phyloP scores from a whole-genome alignment of 2,329 filamentous ascomycete species.

The Penicillium olsonii region DNA sequence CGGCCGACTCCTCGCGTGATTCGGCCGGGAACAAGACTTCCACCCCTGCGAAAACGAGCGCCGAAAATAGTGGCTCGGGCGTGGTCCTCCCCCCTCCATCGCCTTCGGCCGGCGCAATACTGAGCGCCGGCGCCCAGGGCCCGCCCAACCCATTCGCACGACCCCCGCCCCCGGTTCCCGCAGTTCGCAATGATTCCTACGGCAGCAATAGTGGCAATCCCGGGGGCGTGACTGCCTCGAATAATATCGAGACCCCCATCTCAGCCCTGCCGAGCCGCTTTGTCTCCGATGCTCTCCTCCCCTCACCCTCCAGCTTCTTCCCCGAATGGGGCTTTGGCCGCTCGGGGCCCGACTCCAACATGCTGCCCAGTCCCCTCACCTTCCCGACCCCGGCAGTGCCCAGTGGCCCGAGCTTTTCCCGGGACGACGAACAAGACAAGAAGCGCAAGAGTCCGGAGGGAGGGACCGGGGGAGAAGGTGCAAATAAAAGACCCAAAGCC shows the following conservation, averaged over 20 bases:
- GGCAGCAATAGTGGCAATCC: slow-evolving; percentile 26
- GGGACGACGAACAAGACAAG: slow-evolving; percentile 47
- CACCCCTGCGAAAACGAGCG: slow-evolving; percentile 57
- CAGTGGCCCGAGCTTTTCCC: slow-evolving; percentile 42
- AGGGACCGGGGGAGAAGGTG: slow-evolving; percentile 32
- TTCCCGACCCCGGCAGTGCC: slow-evolving; percentile 74
- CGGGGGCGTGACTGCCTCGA: slow-evolving; percentile 21
- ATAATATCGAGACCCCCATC: slow-evolving; percentile 72
- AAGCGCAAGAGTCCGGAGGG: slow-evolving; percentile 48
- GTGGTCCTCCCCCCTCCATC: slow-evolving; percentile 91
- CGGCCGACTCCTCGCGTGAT: slow-evolving; percentile 68
- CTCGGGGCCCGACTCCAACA: slow-evolving; percentile 71
- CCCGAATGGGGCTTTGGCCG: slow-evolving; percentile 78
- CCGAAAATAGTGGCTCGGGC: slow-evolving; percentile 62
- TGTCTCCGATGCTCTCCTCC: slow-evolving; percentile 81
- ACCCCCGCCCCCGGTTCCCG: slow-evolving; percentile 67
- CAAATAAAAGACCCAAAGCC: slow-evolving; percentile 43
- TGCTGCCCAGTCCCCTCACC: slow-evolving; percentile 86
- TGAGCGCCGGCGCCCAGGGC: slow-evolving; percentile 88
- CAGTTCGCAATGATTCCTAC: slow-evolving; percentile 46
- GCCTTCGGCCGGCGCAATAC: slow-evolving; percentile 78
- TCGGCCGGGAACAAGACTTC: slow-evolving; percentile 62
- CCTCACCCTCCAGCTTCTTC: slow-evolving; percentile 90
- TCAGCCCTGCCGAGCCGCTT: slow-evolving; percentile 91
- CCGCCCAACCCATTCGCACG: slow-evolving; percentile 95